Evolutionary conservation across 1,139 yeast species (phyloP), one percentile per base, ranked within the genome.

Genomic region (Arxiozyma heterogenica): DNA sequence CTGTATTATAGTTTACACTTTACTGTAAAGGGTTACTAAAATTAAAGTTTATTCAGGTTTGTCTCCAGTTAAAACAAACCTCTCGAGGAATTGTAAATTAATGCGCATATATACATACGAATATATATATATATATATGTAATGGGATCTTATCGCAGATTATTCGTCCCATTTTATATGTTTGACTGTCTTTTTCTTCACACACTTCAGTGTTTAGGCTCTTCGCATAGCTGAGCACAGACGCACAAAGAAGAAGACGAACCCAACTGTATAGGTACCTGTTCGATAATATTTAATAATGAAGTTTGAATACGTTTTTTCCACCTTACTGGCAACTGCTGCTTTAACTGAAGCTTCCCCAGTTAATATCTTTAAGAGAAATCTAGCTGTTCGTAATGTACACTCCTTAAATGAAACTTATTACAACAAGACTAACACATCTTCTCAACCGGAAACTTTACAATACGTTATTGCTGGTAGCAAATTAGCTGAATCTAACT

Each of bases 381-480:
- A 9, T 12, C 23, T 47, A 39, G 30, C 41, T 3, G 17, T 21
- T 12, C 46, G 20, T n/a, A 15, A 49, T 49, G 49, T 42, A 1
- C 27, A 27, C 12, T 30, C 20, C 5, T 42, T 44, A 20, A 8
- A 44, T 41, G 47, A 44, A 41, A 49, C 41, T 27, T 44, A 27
- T 11, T n/a, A 41, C 22, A 53, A 49, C 21, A 42, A 23, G 20
- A 25, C 54, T 4, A 56, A 56, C 51, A n/a, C 44, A 23, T 56
- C 58, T 41, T 45, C 59, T 39, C 50, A 54, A 30, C 41, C 51
- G 30, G 54, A 53, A 44, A 49, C 55, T 50, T 52, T 64, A 52
- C 62, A 63, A 53, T 58, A 61, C 34, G 54, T 62, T 53, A 56
- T 63, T 51, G 60, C 67, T n/a, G 67, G 66, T 51, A 68, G 68